Percentiles rank a stretch among this genome's conserved stretches.
Evolutionary conservation across 306 rosid species (phyloP).

Genomic region (Vigna nakashimae): DNA sequence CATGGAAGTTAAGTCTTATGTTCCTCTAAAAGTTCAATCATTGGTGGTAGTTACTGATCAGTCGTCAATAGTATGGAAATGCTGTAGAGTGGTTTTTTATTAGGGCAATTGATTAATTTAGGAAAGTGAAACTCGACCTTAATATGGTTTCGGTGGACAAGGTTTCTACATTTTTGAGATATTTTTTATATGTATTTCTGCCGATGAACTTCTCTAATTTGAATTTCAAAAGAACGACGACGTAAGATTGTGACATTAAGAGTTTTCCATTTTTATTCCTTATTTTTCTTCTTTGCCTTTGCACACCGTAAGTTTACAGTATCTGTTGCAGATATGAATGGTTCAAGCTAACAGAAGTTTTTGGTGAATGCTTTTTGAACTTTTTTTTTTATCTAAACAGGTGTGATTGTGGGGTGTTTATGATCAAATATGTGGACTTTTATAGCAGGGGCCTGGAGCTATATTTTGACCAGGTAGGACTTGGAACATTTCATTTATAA

Average conservation of each 20-base stretch:
- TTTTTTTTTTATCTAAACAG: constrained; percentile 50
- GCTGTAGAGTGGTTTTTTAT: neutral
- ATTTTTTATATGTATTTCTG: constrained; percentile 9
- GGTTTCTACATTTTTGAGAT: constrained; percentile 31
- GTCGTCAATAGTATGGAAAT: neutral
- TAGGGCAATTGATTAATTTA: constrained; percentile 22
- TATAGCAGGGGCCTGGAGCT: constrained; percentile 88
- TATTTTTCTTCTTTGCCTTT: neutral
- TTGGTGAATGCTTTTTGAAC: constrained; percentile 38
- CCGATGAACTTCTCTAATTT: constrained; percentile 27
- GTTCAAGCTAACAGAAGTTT: constrained; percentile 12
- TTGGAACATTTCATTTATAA: constrained; percentile 38
- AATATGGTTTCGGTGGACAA: constrained; percentile 5
- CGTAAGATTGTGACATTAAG: constrained; percentile 14
- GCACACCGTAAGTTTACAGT: neutral
- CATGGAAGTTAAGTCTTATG: neutral
- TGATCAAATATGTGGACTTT: constrained; percentile 95
- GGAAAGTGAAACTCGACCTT: constrained; percentile 31
- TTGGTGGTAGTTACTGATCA: neutral
- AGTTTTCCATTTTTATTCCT: constrained; percentile 28
- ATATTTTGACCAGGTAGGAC: constrained; percentile 85
- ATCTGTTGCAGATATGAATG: constrained; percentile 11
- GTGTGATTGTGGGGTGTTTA: constrained; percentile 91
- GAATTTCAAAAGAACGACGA: constrained; percentile 14
- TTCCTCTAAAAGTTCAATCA: neutral